Evolutionary conservation across 2,329 filamentous ascomycete genomes (phyloP), one percentile per base, ranked within the genome.

Genomic region (Emmonsia crescens): DNA sequence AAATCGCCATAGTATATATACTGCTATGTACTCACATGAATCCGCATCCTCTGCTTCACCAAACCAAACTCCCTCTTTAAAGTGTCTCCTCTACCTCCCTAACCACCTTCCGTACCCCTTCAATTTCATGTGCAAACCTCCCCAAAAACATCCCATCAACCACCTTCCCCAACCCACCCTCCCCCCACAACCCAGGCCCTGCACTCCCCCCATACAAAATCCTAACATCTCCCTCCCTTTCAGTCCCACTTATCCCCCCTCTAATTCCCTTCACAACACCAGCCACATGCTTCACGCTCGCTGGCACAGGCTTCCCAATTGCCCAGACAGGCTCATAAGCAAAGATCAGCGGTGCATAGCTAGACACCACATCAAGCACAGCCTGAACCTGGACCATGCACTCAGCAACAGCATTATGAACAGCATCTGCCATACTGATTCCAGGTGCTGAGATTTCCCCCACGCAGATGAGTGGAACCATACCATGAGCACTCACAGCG

Each of bases 261-360:
- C 86, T 80, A 57, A 92, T 79, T 21, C 83, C 83, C 67, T 81
- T 80, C 19, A 88, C 85, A 1, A 94, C 89, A 44, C 79, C 82
- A 3, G 87, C 81, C 0, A 95, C 88, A 70, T 95, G 87, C 64
- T 86, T 85, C 21, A 86, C 82, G 8, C 81, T 81, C 0, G 90
- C 90, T 2, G 90, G 89, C 68, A 86, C 78, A 1, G 82, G 78
- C 10, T 89, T 86, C 0, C 90, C 90, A 73, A 94, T 95, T 0
- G 90, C 90, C 90, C 90, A 95, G 1, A 94, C 89, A 8, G 90
- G 90, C 77, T 95, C 90, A 70, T 95, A 95, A 0, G 90, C 90
- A 62, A 95, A 80, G 6, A 93, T 83, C 5, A 94, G 81, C 56
- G 91, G 86, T 0, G 85, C 83, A 19, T 84, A 79, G 12, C 78